Evolutionary conservation across 495 filamentous ascomycete species (phyloP), one percentile per base, ranked within the genome.

Genomic region (Podospora bellae-mahoneyi): DNA sequence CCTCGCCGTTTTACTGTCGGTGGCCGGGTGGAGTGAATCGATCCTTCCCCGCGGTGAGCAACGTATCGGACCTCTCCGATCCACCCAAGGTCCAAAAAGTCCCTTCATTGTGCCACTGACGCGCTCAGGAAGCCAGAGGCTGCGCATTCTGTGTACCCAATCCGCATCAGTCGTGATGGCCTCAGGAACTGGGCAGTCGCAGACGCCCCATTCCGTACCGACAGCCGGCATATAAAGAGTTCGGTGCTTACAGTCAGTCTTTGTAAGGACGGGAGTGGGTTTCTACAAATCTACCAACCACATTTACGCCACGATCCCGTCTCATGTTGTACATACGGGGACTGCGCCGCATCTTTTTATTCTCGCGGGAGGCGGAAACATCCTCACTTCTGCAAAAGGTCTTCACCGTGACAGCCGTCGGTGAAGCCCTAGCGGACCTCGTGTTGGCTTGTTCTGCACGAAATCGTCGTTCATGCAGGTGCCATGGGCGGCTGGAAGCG

Each of bases 271-370:
- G 32, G 32, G 32, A 39, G 32, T 39, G 3, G 32, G 32, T 39
- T 39, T 39, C 32, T 39, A 5, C 5, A 39, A 28, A 32, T 62
- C 60, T 15, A 48, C 5, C 59, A 32, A 61, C 59, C 59, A 32
- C 4, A 30, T 34, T 48, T 53, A 63, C 61, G 34, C 61, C 61
- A 63, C 61, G 61, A 63, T 63, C 19, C 61, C 61, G 15, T 63
- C 61, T 63, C 61, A 63, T 48, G 3, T 39, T 32, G 61, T 48
- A 32, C 28, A 63, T 0, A 34, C 34, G 6, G 60, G 30, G 18
- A 19, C 61, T 63, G 61, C 61, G 61, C 61, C 61, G 61, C 61
- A 63, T 63, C 61, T 63, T 28, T 63, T 63, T 63, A 63, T 63
- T 63, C 32, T 63, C 30, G 61, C 6, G 61, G 61, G 61, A 44